These are phyloP conservation scores for Volutella citrinella DNA, from an alignment of 2,329 filamentous ascomycete genomes.

Conservation along the genomic window DNA sequence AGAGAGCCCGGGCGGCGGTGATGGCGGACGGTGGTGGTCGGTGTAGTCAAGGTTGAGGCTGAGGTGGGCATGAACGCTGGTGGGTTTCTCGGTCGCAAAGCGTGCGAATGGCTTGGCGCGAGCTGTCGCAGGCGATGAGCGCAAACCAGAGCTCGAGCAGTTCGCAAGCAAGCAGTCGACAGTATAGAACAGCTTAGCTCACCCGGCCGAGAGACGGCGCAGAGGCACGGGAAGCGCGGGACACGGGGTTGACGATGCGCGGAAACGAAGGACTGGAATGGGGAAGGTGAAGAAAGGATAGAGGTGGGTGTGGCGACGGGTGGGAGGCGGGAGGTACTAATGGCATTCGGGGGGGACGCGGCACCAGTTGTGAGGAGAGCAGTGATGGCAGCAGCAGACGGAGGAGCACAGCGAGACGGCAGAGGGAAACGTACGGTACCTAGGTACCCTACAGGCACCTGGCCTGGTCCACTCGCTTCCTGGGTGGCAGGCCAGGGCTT, in stretches of 20 bases:
- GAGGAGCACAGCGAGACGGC: too few species aligned
- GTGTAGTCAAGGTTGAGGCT: slow-evolving; percentile 13
- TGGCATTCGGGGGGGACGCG: slow-evolving; percentile 18
- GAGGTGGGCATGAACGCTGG: slow-evolving; percentile 4
- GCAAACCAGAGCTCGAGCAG: slow-evolving; percentile 7
- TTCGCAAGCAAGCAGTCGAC: slow-evolving; percentile 3
- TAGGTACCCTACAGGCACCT: too few species aligned
- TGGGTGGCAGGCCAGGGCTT: too few species aligned
- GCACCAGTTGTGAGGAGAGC: too few species aligned
- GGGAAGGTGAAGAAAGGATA: slow-evolving; percentile 28
- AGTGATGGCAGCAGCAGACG: too few species aligned
- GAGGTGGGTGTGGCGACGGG: slow-evolving; percentile 21
- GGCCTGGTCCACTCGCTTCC: too few species aligned
- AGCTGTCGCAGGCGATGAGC: slow-evolving; percentile 17
- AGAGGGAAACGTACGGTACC: too few species aligned
- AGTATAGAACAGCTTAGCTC: slow-evolving; percentile 15
- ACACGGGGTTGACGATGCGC: slow-evolving; percentile 21
- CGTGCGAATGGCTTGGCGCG: too few species aligned
- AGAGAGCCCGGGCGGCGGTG: too few species aligned
- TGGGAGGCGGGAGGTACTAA: slow-evolving; percentile 9
- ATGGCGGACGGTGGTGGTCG: too few species aligned
- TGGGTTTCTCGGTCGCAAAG: slow-evolving; percentile 15
- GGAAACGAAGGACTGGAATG: slow-evolving; percentile 34
- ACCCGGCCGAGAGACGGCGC: slow-evolving; percentile 17
- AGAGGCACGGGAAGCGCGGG: slow-evolving; percentile 14